Evolutionary conservation across 495 filamentous ascomycete species (phyloP), one percentile per base, ranked within the genome.

Genomic region (Letharia columbiana): DNA sequence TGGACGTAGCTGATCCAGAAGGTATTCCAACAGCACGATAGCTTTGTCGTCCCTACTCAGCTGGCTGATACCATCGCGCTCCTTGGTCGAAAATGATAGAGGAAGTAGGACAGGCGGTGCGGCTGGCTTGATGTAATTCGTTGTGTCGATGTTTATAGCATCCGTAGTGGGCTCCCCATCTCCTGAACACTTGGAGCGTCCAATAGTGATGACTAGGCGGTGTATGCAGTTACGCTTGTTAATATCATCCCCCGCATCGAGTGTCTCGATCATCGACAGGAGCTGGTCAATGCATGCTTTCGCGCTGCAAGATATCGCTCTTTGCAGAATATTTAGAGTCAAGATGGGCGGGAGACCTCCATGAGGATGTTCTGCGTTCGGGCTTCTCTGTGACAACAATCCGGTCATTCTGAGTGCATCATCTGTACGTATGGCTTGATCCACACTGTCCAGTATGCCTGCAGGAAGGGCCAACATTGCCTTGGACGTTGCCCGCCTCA

Each of bases 171-270:
- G 62, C 66, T 83, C 79, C 31, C 78, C 77, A 23, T 81, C 82
- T 23, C 80, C 44, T 40, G 40, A 52, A 40, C 45, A 82, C 75
- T 91, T 91, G 13, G 86, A 84, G 28, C 92, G 84, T 45, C 92
- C 93, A 70, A 96, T 92, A 13, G 89, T 85, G 67, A 97, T 95
- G 56, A 98, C 87, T 12, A 97, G 80, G 20, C 94, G 86, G 73
- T 98, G 94, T 33, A 98, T 84, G 71, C 91, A 92, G 71, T 96
- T 98, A 13, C 93, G 89, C 69, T 87, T 87, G 75, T 97, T 96
- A 68, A 98, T 89, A 75, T 97, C 94, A 71, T 93, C 88, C 4
- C 90, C 85, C 70, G 96, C 91, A 59, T 95, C 86, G 3, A 98
- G 80, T 4, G 82, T 84, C 9, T 84, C 82, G 42, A 92, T 82